Base-by-base conservation (phyloP, 1,284 basidiomycete genomes). In the Coniophora puteana region DNA sequence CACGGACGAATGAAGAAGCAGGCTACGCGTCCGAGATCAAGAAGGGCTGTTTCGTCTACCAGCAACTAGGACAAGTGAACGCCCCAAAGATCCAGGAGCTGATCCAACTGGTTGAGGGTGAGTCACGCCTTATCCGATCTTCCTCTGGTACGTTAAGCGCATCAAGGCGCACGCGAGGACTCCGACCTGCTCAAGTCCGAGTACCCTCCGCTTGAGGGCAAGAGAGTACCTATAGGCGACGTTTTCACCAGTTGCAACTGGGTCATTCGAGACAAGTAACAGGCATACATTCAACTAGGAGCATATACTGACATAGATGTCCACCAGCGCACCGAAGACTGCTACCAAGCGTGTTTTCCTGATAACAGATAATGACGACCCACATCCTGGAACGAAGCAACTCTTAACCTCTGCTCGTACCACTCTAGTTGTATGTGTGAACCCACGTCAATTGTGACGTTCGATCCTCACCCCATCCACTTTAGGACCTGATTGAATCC, bases 311-410 rank as follows among this genome's bases (percentile, higher is more conserved):
- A 48, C 27, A 23, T 22, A 3, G 32, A 4, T 33, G 36, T 33
- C 47, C 38, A 44, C 26, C 49, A 93, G 91, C 12, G 90, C 77
- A 40, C 89, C 81, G 4, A 93, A 90, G 53, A 86, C 83, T 0
- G 91, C 92, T 1, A 83, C 85, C 24, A 94, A 95, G 57, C 83
- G 94, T 8, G 78, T 98, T 1, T 97, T 98, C 57, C 72, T 93
- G 37, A 87, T 99, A 36, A 98, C 95, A 0, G 87, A 98, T 58
- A 82, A 93, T 48, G 95, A 97, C 55, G 56, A 73, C 49, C 80
- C 76, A 5, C 72, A 78, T 50, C 62, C 59, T 13, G 59, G 67
- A 14, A 78, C 64, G 52, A 69, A 72, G 32, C 78, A 83, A 40
- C 60, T 88, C 10, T 60, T 76, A 3, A 81, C 71, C 3, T 80